Evolutionary conservation across 805 yeast species (phyloP).

Genomic region (Candida methanosorbosa): DNA sequence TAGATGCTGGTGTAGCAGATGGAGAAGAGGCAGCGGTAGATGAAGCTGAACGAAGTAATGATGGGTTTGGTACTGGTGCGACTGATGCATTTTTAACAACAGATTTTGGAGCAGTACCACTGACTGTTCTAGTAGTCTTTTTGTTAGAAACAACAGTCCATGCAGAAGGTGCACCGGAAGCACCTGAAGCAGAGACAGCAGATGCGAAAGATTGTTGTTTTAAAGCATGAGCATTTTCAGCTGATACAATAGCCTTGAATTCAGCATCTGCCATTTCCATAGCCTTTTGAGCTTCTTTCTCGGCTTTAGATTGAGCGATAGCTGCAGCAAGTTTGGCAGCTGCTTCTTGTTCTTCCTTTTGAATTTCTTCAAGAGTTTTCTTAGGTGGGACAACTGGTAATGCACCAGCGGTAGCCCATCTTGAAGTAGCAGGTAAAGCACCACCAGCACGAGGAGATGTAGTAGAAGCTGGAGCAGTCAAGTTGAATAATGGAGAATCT

Average conservation of each 20-base stretch:
- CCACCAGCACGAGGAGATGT: neutral
- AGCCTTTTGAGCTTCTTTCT: conserved; percentile 5
- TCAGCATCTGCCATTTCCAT: neutral
- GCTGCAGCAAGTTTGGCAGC: conserved; percentile 17
- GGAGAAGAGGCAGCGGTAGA: conserved; percentile 4
- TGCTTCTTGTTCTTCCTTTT: conserved; percentile 45
- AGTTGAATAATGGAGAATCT: conserved; percentile 11
- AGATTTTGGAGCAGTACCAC: conserved; percentile 3
- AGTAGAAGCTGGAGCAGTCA: conserved; percentile 1
- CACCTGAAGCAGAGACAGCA: conserved; percentile 9
- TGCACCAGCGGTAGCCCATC: conserved; percentile 26
- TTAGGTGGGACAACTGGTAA: conserved; percentile 20
- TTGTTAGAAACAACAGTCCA: conserved; percentile 35
- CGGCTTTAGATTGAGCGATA: conserved; percentile 20
- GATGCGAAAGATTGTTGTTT: conserved; percentile 16
- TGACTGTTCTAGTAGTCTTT: conserved; percentile 21
- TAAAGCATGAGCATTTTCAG: conserved; percentile 8
- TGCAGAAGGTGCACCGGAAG: too few species aligned
- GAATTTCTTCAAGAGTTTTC: conserved; percentile 55
- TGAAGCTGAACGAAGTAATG: conserved; percentile 29
- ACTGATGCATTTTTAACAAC: conserved; percentile 3
- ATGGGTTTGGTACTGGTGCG: conserved; percentile 20
- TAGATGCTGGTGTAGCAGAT: conserved; percentile 2
- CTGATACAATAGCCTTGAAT: conserved; percentile 19
- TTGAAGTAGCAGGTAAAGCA: conserved; percentile 23